phyloP scores from a whole-genome alignment of 495 filamentous ascomycete species.

The Aspergillus conjunctus region DNA sequence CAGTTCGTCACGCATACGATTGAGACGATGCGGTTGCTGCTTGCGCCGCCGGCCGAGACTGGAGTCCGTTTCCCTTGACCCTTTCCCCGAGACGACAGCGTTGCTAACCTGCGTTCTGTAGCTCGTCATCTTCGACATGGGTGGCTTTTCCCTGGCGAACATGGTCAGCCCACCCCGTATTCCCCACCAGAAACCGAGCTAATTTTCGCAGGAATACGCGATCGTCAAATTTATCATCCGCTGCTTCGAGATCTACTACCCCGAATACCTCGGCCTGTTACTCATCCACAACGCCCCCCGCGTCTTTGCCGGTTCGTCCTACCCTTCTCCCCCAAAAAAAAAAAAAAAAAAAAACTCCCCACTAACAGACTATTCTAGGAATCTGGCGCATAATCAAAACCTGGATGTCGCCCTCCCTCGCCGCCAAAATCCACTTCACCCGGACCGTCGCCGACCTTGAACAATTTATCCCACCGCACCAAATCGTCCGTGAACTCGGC shows the following conservation, averaged over 20 bases:
- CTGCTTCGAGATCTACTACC: slow-evolving; percentile 94
- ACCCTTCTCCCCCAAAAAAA: background rate
- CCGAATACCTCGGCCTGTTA: slow-evolving; percentile 78
- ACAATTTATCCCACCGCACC: slow-evolving; percentile 63
- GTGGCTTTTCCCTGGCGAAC: slow-evolving; percentile 70
- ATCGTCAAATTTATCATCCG: slow-evolving; percentile 96
- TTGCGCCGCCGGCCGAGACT: slow-evolving; percentile 74
- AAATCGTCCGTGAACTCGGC: slow-evolving; percentile 74
- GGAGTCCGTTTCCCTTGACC: slow-evolving; percentile 58
- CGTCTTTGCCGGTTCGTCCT: slow-evolving; percentile 72
- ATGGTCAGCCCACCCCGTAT: slow-evolving; percentile 59
- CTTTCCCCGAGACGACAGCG: background rate
- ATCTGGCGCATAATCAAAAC: slow-evolving; percentile 83
- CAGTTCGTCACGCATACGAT: slow-evolving; percentile 85
- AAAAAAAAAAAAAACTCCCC: background rate
- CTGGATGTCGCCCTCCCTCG: slow-evolving; percentile 92
- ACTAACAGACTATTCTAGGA: slow-evolving; percentile 39
- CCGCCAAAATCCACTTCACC: slow-evolving; percentile 86
- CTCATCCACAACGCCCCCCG: slow-evolving; percentile 91
- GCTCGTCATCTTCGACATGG: slow-evolving; percentile 89
- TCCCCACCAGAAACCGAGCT: background rate
- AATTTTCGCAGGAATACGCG: slow-evolving; percentile 67
- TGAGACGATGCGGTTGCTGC: slow-evolving; percentile 75
- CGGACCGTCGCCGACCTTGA: slow-evolving; percentile 72
- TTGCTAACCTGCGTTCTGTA: slow-evolving; percentile 26